Evolutionary conservation across 345 rosid species (phyloP), one percentile per base, ranked within the genome.

Genomic region (Leavenworthia alabamica): DNA sequence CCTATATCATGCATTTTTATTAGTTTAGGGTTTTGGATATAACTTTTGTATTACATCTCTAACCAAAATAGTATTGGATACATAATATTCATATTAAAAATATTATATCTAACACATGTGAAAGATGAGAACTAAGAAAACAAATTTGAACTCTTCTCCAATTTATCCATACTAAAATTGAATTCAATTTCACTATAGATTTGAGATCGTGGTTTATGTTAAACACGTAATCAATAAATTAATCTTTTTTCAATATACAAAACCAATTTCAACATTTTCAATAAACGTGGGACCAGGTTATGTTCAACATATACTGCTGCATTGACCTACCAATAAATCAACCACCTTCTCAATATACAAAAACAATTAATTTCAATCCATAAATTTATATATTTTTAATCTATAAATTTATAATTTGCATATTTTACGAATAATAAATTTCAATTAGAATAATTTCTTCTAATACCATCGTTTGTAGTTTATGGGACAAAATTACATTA

Each of bases 321-420:
- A 48, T 44, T 69, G 74, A 55, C 61, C 29, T 6, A 60, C 17
- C 42, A 49, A 14, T 62, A 16, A 26, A 33, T 10, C 12, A 52
- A 68, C n/a, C 33, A 69, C 56, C 20, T 45, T 47, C 13, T 27
- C 4, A 35, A 19, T 36, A 44, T 8, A 42, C 29, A 15, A 68
- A 33, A 42, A n/a, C 46, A 37, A 33, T 28, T 7, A 64, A 19
- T 51, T 28, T 59, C 40, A 48, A n/a, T n/a, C n/a, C n/a, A n/a
- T n/a, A n/a, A n/a, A n/a, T n/a, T n/a, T n/a, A n/a, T n/a, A n/a
- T n/a, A n/a, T n/a, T n/a, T n/a, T n/a, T n/a, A n/a, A n/a, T n/a
- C n/a, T n/a, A n/a, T n/a, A n/a, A n/a, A n/a, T n/a, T n/a, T n/a
- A n/a, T n/a, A n/a, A n/a, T n/a, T n/a, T n/a, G n/a, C n/a, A n/a